Percentiles rank a stretch among this genome's conserved stretches.
These are phyloP conservation scores for Cladosporium sp. DNA, from an alignment of 2,329 filamentous ascomycete genomes.

Conservation along the genomic window DNA sequence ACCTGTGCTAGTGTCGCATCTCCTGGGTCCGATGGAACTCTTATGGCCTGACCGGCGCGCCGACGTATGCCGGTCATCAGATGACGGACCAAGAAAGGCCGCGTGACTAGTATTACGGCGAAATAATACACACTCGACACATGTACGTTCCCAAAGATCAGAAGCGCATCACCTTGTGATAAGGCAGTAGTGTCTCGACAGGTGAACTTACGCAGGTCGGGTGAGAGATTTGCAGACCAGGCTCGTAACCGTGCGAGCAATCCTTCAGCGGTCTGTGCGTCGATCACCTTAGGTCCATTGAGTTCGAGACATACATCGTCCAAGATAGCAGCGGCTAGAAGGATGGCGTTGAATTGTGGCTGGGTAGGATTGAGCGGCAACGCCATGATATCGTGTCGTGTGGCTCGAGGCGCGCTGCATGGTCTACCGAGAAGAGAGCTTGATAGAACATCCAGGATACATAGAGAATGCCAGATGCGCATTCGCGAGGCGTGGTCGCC, in stretches of 20 bases:
- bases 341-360: neutral
- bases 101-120: neutral
- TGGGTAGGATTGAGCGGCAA: neutral
- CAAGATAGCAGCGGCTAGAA: neutral
- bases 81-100: neutral
- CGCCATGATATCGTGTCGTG: neutral
- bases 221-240: neutral
- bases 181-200: neutral
- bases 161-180: neutral
- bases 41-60: neutral
- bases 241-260: neutral
- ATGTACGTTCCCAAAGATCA: neutral
- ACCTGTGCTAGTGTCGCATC: neutral
- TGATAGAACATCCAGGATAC: neutral
- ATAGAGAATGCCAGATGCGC: neutral
- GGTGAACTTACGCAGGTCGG: neutral
- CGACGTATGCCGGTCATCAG: neutral
- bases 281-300: neutral
- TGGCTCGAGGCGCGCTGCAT: neutral
- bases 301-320: neutral
- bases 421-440: neutral
- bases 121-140: neutral
- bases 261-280: neutral
- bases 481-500: neutral
- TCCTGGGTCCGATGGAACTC: neutral